Evolutionary conservation across 306 rosid genomes (phyloP), one percentile per base, ranked within the genome.

Genomic region (Oxytropis ochrocephala): DNA sequence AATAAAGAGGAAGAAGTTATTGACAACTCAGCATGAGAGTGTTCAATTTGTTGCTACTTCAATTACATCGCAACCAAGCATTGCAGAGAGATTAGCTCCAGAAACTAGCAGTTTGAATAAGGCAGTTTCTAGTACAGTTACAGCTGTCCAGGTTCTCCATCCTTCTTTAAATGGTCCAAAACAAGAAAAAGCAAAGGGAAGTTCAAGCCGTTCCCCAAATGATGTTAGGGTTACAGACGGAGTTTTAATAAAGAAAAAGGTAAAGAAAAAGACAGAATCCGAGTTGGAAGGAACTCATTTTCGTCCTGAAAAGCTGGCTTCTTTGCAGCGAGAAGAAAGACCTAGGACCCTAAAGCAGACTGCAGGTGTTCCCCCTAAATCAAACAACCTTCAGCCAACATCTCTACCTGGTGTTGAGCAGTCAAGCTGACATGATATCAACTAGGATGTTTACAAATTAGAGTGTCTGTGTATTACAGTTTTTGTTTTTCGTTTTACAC

Each of bases 361-460:
- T 54, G 71, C 88, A n/a, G 77, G 82, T 72, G 69, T 57, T 51
- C 84, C 85, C 50, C 69, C 59, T 16, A 94, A 88, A 79, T 73
- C 96, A 64, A 87, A 73, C 72, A 87, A 73, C 72, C 75, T 71
- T 70, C 96, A 78, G 56, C 75, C 91, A 52, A 68, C 85, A 51
- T 84, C 81, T 33, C 82, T 79, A 55, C 81, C 92, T n/a, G 81
- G 95, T 41, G 79, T 88, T 52, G 92, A 94, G 61, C 97, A 85
- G 74, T 91, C 99, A 7, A 94, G 91, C 87, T 94, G 67, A 87
- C 95, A 75, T 81, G 83, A 76, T 64, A 51, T 75, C 67, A 77
- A 59, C 76, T 81, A 83, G 72, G 69, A 75, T 67, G 78, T 81
- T 70, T 46, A 51, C 81, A 41, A 60, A 57, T 21, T 24, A 36